These are phyloP conservation scores for Nicotiana noctiflora DNA, from an alignment of 257 asterid genomes.

Conservation along the genomic window DNA sequence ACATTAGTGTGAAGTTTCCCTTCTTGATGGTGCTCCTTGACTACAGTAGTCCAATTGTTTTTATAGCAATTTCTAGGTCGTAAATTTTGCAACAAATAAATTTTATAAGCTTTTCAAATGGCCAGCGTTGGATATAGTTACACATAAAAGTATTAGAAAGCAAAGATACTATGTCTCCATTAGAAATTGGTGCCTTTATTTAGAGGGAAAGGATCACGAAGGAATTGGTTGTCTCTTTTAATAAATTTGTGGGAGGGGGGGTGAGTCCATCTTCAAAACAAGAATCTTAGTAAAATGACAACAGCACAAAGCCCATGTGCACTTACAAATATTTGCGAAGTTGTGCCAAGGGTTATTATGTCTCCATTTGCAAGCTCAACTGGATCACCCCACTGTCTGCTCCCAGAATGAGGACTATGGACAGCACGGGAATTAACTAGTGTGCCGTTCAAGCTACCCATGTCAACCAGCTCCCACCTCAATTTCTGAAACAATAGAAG, in stretches of 20 bases:
- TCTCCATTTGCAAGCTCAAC: conserved; percentile 70
- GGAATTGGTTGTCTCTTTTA: not conserved
- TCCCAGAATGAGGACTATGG: conserved; percentile 53
- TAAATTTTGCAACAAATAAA: not conserved
- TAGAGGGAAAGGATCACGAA: conserved; percentile 2
- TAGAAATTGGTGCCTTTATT: not conserved
- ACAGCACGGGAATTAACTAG: conserved; percentile 56
- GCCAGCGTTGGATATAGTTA: not conserved
- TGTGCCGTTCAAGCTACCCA: conserved; percentile 97
- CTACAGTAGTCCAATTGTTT: not conserved
- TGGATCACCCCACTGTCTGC: conserved; percentile 74
- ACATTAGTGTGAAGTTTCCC: not conserved
- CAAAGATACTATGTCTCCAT: not conserved
- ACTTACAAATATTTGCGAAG: conserved; percentile 62
- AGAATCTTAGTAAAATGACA: not conserved
- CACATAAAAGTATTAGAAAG: not conserved
- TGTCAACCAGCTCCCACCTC: conserved; percentile 95
- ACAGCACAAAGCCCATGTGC: not conserved
- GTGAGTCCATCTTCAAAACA: not conserved
- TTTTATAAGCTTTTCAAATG: not conserved
- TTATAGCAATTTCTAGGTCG: conserved; percentile 1
- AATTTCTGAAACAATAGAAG: conserved; percentile 43
- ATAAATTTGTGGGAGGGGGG: not conserved
- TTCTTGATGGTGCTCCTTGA: not conserved
- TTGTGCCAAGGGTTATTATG: conserved; percentile 71